These are phyloP conservation scores for Pseudogymnoascus sp. DNA, from an alignment of 2,329 filamentous ascomycete species.

Conservation along the genomic window DNA sequence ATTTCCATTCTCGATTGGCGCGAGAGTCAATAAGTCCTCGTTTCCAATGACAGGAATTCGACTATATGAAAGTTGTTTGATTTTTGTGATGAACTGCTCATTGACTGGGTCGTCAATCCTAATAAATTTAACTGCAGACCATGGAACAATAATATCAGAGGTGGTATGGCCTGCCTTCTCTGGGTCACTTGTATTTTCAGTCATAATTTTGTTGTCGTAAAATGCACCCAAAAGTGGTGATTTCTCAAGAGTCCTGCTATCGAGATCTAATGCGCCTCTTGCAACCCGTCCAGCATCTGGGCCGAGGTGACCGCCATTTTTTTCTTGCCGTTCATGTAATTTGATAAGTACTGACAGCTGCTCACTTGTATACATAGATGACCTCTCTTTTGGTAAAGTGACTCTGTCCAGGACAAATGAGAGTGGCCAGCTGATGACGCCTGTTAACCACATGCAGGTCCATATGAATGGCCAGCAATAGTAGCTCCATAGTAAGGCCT, in stretches of 20 bases:
- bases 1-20: neutral
- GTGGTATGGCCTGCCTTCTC: conserved; percentile 9
- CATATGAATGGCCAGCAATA: conserved; percentile 24
- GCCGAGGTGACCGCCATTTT: conserved; percentile 20
- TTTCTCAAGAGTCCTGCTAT: conserved; percentile 16
- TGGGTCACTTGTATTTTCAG: neutral
- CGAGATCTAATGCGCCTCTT: conserved; percentile 23
- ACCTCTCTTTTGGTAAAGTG: conserved; percentile 6
- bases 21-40: neutral
- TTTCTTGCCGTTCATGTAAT: conserved; percentile 20
- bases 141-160: conserved; percentile 20
- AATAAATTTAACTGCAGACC: conserved; percentile 22
- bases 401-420: conserved; percentile 20
- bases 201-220: neutral
- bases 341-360: conserved; percentile 21
- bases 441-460: conserved; percentile 23
- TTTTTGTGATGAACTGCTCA: conserved; percentile 21
- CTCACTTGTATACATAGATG: conserved; percentile 19
- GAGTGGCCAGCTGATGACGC: conserved; percentile 21
- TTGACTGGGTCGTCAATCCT: conserved; percentile 22
- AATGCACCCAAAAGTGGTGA: neutral
- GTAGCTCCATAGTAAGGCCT: conserved; percentile 22
- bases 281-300: conserved; percentile 20
- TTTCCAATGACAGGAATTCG: conserved; percentile 24
- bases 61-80: conserved; percentile 24